Conservation (phyloP, 2,329 filamentous ascomycete species). For the Cercospora sojina region DNA sequence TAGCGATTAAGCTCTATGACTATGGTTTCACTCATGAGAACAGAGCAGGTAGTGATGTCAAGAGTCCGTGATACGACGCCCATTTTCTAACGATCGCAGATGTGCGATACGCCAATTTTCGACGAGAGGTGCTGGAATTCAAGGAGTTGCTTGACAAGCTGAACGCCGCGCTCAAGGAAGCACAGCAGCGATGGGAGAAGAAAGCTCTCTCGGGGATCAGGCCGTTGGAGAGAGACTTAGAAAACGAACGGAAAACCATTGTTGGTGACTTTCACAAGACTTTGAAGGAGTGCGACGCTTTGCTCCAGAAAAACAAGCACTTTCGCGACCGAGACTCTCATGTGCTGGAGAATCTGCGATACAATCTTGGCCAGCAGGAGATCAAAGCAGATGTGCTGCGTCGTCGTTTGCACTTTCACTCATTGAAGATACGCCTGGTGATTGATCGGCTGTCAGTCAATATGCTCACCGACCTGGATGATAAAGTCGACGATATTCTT, state of each 20-base stretch:
- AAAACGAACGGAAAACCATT: slow-evolving; percentile 23
- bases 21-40: slow-evolving; percentile 25
- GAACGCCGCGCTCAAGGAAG: slow-evolving; percentile 19
- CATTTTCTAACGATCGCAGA: slow-evolving; percentile 9
- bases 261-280: slow-evolving; percentile 28
- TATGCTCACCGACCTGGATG: slow-evolving; percentile 24
- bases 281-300: slow-evolving; percentile 25
- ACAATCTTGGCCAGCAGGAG: slow-evolving; percentile 23
- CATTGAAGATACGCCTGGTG: slow-evolving; percentile 27
- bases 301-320: slow-evolving; percentile 26
- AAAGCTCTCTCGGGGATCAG: slow-evolving; percentile 6
- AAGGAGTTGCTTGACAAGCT: slow-evolving; percentile 21
- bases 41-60: slow-evolving; percentile 16
- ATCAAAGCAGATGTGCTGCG: slow-evolving; percentile 24
- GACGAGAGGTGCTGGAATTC: slow-evolving; percentile 27
- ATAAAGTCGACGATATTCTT: slow-evolving; percentile 25
- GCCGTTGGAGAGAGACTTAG: slow-evolving; percentile 22
- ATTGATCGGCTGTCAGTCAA: slow-evolving; percentile 23
- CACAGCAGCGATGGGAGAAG: slow-evolving; percentile 19
- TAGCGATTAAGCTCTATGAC: slow-evolving; percentile 25
- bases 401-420: slow-evolving; percentile 26
- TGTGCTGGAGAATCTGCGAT: slow-evolving; percentile 24
- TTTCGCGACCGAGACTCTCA: slow-evolving; percentile 20
- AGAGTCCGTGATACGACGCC: not conserved
- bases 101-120: slow-evolving; percentile 26